Base-by-base conservation (phyloP, 805 yeast genomes). In the Lipomyces chichibuensis region DNA sequence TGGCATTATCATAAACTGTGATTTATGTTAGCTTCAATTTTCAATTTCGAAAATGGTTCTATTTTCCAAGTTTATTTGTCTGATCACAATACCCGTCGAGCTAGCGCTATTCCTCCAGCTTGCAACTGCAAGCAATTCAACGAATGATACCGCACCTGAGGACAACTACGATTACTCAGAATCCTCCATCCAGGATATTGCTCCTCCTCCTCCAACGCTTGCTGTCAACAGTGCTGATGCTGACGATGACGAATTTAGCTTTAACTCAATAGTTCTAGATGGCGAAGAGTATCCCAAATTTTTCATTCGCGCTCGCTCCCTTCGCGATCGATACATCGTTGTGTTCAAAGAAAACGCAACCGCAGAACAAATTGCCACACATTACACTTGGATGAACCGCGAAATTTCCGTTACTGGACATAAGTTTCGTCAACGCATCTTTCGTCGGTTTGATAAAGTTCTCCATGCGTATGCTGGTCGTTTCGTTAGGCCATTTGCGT, bases 381-480 rank as follows among this genome's bases (percentile, higher is more conserved):
- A 66, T 39, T 66, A 60, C 65, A 20, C 37, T 9, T 66, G 70
- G 70, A 85, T 91, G 69, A 79, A 27, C 20, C 35, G 14, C 35
- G 58, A 52, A 62, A 49, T 20, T 55, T 54, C 25, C 37, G 49
- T 11, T 51, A 57, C 20, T 6, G 59, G 29, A 17, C 60, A 54
- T 25, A 54, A 56, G 17, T 35, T 63, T 49, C 62, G 46, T 7
- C 66, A 65, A 51, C 64, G 49, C 13, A 52, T 60, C 29, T 25
- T 60, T 13, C 51, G 46, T 20, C 35, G 39, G 53, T 68, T 68
- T 46, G 56, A 29, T 14, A 56, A 52, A 13, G 27, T 43, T 32
- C 25, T 68, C 20, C 33, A 43, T 13, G 67, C 60, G 9, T 68
- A 68, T 59, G 55, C 69, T n/a, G 71, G 70, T 33, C 23, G 62